phyloP scores from a whole-genome alignment of 176 grass and related monocot genomes.

The Alopecurus myosuroides region DNA sequence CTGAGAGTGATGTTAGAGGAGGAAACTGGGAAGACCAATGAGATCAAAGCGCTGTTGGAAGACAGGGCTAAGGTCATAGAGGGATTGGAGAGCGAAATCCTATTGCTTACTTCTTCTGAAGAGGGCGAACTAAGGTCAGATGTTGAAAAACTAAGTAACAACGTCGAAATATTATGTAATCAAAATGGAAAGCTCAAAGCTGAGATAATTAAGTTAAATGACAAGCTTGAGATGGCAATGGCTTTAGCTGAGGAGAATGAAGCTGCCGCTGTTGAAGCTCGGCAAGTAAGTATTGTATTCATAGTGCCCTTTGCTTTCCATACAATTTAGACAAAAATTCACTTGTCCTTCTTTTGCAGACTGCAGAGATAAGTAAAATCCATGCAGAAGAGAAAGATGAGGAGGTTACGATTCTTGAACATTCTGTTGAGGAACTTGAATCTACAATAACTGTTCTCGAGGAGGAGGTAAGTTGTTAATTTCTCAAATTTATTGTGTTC shows the following conservation, averaged over 20 bases:
- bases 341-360: conserved; percentile 44
- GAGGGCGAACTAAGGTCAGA: conserved; percentile 36
- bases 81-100: conserved; percentile 63
- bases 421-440: conserved; percentile 80
- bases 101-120: conserved; percentile 53
- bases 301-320: neutral
- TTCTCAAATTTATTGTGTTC: neutral
- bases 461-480: conserved; percentile 49
- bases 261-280: conserved; percentile 73
- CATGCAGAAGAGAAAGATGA: conserved; percentile 81
- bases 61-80: conserved; percentile 66
- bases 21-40: conserved; percentile 40
- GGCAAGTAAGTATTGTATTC: conserved; percentile 57
- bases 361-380: conserved; percentile 66
- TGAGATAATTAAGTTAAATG: conserved; percentile 50
- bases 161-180: conserved; percentile 35
- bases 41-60: conserved; percentile 47
- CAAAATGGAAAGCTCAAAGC: conserved; percentile 41
- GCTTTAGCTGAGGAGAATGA: conserved; percentile 90
- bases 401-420: conserved; percentile 85
- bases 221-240: conserved; percentile 68
- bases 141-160: conserved; percentile 42
- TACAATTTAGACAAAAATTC: conserved; percentile 5
- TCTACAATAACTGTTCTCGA: conserved; percentile 77
- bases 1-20: conserved; percentile 59